phyloP scores from a whole-genome alignment of 805 yeast species.

The Teunomyces tritomae region DNA sequence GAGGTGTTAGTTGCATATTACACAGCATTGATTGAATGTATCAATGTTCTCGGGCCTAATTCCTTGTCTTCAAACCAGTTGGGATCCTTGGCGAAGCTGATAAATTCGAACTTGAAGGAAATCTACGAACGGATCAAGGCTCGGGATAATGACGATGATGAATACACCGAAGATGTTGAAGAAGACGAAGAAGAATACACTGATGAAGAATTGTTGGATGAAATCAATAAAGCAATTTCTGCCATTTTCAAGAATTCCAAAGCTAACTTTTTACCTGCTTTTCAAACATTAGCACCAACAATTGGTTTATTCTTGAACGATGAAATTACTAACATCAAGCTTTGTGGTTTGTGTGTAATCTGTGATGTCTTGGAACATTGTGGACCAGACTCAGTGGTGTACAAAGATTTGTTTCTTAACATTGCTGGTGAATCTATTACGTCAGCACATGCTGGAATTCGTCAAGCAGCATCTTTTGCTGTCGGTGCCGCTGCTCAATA shows the following conservation, averaged over 20 bases:
- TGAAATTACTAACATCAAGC: conserved; percentile 62
- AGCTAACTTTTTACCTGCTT: conserved; percentile 57
- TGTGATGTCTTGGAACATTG: conserved; percentile 80
- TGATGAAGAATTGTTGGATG: conserved; percentile 88
- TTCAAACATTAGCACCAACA: conserved; percentile 62
- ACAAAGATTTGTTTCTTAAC: conserved; percentile 61
- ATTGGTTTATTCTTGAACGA: conserved; percentile 61
- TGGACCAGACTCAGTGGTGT: conserved; percentile 64
- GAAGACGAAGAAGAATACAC: conserved; percentile 81
- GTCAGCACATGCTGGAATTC: conserved; percentile 64
- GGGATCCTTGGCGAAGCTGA: conserved; percentile 53
- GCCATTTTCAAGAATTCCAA: conserved; percentile 65
- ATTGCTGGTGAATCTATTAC: conserved; percentile 66
- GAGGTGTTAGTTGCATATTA: conserved; percentile 80
- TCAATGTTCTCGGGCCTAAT: conserved; percentile 65
- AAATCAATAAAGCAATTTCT: conserved; percentile 72
- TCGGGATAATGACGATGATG: conserved; percentile 77
- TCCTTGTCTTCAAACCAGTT: conserved; percentile 57
- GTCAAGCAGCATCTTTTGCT: conserved; percentile 84
- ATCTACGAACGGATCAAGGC: conserved; percentile 66
- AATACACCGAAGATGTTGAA: conserved; percentile 81
- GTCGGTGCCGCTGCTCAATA: conserved; percentile 84
- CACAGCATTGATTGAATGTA: conserved; percentile 62
- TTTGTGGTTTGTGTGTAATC: conserved; percentile 76
- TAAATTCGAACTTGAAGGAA: conserved; percentile 61